phyloP scores from a whole-genome alignment of 768 basidiomycete genomes.

The Dioszegia crocea region DNA sequence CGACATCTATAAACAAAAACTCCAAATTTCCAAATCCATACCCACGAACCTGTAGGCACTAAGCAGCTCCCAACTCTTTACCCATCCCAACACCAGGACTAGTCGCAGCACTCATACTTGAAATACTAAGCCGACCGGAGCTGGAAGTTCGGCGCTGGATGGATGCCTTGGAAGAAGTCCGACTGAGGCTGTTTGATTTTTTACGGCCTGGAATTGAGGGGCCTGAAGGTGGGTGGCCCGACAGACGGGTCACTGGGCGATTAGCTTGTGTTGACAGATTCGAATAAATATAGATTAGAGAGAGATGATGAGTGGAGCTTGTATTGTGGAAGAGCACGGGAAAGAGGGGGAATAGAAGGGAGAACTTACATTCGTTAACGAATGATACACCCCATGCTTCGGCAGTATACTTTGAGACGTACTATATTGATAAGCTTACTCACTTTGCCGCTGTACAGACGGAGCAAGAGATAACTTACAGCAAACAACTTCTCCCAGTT shows the following conservation, averaged over 20 bases:
- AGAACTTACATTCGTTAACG: constrained; percentile 45
- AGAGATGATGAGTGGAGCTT: too few species aligned
- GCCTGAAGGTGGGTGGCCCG: constrained; percentile 29
- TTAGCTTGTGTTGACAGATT: constrained; percentile 1
- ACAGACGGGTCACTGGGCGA: constrained; percentile 27
- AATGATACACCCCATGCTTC: constrained; percentile 49
- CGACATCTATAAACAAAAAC: background rate
- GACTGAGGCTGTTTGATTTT: constrained; percentile 24
- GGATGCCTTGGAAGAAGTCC: constrained; percentile 33
- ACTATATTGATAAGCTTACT: constrained; percentile 25
- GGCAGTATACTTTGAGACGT: constrained; percentile 49
- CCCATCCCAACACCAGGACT: background rate
- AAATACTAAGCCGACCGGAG: background rate
- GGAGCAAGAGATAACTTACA: constrained; percentile 45
- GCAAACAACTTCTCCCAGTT: constrained; percentile 95
- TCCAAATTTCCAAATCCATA: background rate
- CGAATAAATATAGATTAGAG: too few species aligned
- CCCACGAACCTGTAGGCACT: too few species aligned
- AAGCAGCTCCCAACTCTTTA: too few species aligned
- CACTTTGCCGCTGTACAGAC: background rate
- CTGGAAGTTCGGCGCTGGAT: constrained; percentile 18
- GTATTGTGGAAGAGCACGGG: too few species aligned
- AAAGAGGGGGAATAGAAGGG: too few species aligned
- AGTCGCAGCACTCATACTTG: background rate
- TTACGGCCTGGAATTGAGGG: constrained; percentile 30